These are phyloP conservation scores for Torulaspora franciscae DNA, from an alignment of 805 yeast genomes.

Conservation along the genomic window DNA sequence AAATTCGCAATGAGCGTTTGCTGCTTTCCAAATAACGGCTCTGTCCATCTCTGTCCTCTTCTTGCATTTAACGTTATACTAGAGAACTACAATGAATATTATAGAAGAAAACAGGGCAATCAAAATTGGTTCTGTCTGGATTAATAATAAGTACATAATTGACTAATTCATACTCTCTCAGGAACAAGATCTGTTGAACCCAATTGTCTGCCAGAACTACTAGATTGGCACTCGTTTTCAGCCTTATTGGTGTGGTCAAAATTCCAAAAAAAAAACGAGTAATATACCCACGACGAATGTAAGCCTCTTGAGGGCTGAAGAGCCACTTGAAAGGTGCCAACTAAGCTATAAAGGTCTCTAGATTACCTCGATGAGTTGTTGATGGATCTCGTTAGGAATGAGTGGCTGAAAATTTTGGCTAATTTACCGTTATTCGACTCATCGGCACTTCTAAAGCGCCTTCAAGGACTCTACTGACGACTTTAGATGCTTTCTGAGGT, in stretches of 20 bases:
- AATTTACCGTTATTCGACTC: constrained; percentile 1
- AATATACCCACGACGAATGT: too few species aligned
- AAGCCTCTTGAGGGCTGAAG: background rate
- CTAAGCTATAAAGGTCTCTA: background rate
- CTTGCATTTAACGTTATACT: background rate
- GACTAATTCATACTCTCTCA: background rate
- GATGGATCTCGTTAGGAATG: constrained; percentile 5
- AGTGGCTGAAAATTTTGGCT: constrained; percentile 6
- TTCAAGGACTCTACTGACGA: background rate
- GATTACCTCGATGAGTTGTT: background rate
- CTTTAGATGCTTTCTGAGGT: background rate
- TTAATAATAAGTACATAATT: background rate
- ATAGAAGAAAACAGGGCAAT: background rate
- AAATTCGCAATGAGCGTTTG: background rate
- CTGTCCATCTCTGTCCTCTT: background rate
- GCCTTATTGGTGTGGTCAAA: too few species aligned
- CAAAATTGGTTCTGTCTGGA: background rate
- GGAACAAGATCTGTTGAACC: background rate
- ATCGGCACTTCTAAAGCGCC: background rate
- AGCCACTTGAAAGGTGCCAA: background rate
- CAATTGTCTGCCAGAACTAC: too few species aligned
- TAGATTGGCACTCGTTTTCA: too few species aligned
- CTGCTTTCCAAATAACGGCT: background rate
- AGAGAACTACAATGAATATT: background rate
- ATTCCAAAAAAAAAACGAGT: too few species aligned